phyloP scores from a whole-genome alignment of 2,329 filamentous ascomycete genomes.

The Fusarium setosum region DNA sequence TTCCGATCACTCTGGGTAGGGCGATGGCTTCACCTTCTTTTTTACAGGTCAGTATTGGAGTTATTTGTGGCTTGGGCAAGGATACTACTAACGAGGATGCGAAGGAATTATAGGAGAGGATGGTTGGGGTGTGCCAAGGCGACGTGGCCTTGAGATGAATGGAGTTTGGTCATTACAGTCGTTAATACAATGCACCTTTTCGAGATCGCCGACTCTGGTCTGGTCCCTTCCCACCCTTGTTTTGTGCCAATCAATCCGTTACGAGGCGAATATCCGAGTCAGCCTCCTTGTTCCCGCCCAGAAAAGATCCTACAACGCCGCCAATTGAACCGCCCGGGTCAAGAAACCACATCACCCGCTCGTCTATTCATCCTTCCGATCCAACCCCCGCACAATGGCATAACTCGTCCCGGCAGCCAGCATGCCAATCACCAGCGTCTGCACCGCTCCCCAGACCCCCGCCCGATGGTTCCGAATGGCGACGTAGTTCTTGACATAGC shows the following conservation, averaged over 20 bases:
- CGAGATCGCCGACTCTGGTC: constrained; percentile 13
- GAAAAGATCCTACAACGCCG: constrained; percentile 26
- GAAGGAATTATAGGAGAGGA: not conserved
- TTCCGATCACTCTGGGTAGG: constrained; percentile 92
- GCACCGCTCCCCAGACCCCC: constrained; percentile 68
- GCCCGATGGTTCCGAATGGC: constrained; percentile 62
- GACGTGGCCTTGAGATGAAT: constrained; percentile 22
- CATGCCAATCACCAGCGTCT: constrained; percentile 74
- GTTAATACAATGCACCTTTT: constrained; percentile 26
- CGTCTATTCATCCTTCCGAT: constrained; percentile 43
- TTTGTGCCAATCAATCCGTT: constrained; percentile 3
- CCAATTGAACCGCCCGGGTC: not conserved
- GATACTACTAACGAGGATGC: constrained; percentile 42
- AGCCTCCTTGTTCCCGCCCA: not conserved
- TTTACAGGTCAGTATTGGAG: constrained; percentile 41
- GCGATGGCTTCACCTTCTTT: constrained; percentile 66
- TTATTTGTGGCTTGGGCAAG: constrained; percentile 14
- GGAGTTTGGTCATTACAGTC: constrained; percentile 35
- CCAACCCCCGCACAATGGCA: constrained; percentile 68
- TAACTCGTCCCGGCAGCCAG: constrained; percentile 75
- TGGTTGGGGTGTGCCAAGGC: not conserved
- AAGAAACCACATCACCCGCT: not conserved
- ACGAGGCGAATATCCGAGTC: constrained; percentile 7
- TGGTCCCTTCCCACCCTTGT: not conserved
- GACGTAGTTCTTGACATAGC: constrained; percentile 72